A percentile compares a stretch with the other conserved stretches of the same genome.
Evolutionary conservation across 202 grass and related monocot species (phyloP).

Genomic region (Setaria italica): DNA sequence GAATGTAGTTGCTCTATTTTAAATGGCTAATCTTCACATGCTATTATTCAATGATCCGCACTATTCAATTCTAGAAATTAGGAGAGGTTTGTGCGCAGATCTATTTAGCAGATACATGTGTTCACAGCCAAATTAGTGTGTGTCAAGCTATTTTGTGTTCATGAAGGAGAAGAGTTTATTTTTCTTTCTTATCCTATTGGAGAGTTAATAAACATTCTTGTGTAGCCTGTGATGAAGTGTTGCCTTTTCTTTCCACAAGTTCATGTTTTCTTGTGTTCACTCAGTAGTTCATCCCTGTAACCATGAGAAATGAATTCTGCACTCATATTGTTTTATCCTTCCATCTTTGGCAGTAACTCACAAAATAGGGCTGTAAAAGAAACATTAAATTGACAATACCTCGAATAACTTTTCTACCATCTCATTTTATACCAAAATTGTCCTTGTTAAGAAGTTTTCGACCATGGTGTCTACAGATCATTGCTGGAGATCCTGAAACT

Average conservation of each 20-base stretch:
- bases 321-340: slow-evolving; percentile 3
- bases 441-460: slow-evolving; percentile 42
- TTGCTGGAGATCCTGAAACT: slow-evolving; percentile 90
- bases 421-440: neutral
- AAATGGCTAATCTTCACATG: neutral
- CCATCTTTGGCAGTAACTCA: neutral
- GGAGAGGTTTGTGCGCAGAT: neutral
- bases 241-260: neutral
- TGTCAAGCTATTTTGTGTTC: neutral
- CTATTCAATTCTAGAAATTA: neutral
- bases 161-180: neutral
- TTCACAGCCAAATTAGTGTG: neutral
- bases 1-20: slow-evolving; percentile 21
- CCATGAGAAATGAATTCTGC: neutral
- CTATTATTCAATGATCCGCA: slow-evolving; percentile 24
- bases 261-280: slow-evolving; percentile 8
- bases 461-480: slow-evolving; percentile 61
- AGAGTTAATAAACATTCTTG: neutral
- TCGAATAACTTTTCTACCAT: neutral
- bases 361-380: neutral
- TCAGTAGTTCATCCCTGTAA: neutral
- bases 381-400: neutral
- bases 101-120: neutral
- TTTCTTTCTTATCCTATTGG: neutral
- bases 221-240: neutral